Evolutionary conservation across 495 filamentous ascomycete species (phyloP).

Genomic region (Oidiodendron maius): DNA sequence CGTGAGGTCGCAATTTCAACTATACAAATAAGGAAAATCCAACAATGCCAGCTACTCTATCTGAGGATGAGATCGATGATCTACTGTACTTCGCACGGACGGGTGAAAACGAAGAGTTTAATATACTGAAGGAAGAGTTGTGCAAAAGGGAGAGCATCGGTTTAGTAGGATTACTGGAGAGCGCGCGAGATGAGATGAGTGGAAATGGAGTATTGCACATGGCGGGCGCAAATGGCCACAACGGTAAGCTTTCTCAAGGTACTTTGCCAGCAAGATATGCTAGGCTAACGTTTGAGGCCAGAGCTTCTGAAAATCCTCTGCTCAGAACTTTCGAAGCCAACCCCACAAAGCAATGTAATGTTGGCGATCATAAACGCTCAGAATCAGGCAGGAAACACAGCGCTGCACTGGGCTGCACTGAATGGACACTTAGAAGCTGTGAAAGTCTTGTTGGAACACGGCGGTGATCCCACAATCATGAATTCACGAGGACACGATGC

Average conservation of each 20-base stretch:
- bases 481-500: slow-evolving; percentile 84
- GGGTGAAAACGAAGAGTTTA: slow-evolving; percentile 66
- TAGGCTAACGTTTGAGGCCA: slow-evolving; percentile 12
- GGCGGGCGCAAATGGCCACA: slow-evolving; percentile 82
- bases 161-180: slow-evolving; percentile 51
- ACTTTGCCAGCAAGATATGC: not conserved
- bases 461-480: slow-evolving; percentile 64
- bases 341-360: slow-evolving; percentile 23
- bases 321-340: slow-evolving; percentile 28
- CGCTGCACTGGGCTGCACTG: slow-evolving; percentile 86
- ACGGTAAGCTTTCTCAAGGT: slow-evolving; percentile 43
- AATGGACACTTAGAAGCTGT: slow-evolving; percentile 80
- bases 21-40: no score
- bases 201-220: slow-evolving; percentile 78
- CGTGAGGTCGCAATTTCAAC: no score
- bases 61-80: slow-evolving; percentile 77
- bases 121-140: slow-evolving; percentile 50
- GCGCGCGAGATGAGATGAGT: slow-evolving; percentile 62
- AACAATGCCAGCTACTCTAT: slow-evolving; percentile 46
- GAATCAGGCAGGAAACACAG: slow-evolving; percentile 80
- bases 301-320: slow-evolving; percentile 47
- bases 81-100: slow-evolving; percentile 77
- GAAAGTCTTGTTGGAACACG: slow-evolving; percentile 61
- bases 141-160: slow-evolving; percentile 46
- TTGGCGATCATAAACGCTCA: slow-evolving; percentile 54